phyloP scores from a whole-genome alignment of 257 asterid species.

The Gardenia jasminoides region DNA sequence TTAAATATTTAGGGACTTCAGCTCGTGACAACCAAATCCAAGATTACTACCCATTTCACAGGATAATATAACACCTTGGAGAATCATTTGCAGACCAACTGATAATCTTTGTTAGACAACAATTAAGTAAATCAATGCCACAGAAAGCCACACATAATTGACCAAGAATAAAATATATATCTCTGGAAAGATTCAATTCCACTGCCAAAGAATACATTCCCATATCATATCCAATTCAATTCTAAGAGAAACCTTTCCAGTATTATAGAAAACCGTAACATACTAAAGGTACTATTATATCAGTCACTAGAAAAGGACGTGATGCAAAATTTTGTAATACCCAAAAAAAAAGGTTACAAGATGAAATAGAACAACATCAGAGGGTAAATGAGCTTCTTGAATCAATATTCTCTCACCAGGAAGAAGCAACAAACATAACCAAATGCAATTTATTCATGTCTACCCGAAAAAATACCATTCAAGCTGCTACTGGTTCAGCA shows the following conservation, averaged over 20 bases:
- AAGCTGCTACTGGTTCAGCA: slow-evolving; percentile 54
- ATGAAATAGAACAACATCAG: not conserved
- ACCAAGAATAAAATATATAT: too few species aligned
- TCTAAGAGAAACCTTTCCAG: not conserved
- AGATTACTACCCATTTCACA: not conserved
- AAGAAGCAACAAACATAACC: not conserved
- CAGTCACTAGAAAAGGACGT: not conserved
- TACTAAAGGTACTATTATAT: not conserved
- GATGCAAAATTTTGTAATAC: not conserved
- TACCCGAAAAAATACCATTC: slow-evolving; percentile 27
- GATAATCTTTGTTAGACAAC: too few species aligned
- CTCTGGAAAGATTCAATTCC: too few species aligned
- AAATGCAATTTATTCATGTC: not conserved
- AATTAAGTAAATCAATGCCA: not conserved
- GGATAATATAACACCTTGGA: not conserved
- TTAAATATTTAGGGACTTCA: not conserved
- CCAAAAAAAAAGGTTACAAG: not conserved
- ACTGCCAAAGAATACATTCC: not conserved
- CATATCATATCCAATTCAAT: not conserved
- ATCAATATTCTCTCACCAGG: not conserved
- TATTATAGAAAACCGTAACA: not conserved
- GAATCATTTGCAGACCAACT: too few species aligned
- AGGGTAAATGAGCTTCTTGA: not conserved
- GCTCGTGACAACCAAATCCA: not conserved
- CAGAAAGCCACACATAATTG: not conserved